Conservation (phyloP, 371 early-diverging fungal genomes). For the Smittium mucronatum region DNA sequence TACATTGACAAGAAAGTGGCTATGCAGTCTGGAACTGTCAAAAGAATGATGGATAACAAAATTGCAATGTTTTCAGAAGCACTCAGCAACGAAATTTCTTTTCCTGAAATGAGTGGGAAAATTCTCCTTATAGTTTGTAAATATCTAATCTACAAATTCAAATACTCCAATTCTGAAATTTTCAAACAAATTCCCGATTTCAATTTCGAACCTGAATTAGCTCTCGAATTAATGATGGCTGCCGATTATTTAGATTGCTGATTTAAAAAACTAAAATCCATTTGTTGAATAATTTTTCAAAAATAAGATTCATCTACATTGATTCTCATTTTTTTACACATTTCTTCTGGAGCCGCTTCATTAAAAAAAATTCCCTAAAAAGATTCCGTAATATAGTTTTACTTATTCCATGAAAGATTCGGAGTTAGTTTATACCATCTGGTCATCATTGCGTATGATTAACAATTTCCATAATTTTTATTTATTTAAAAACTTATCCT, state of each 20-base stretch:
- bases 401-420: no score
- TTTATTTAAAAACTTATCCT: no score
- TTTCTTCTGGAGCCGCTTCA: no score
- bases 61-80: slow-evolving; percentile 75
- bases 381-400: no score
- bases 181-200: slow-evolving; percentile 78
- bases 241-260: slow-evolving; percentile 89
- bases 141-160: slow-evolving; percentile 72
- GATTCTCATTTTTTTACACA: no score
- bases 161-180: slow-evolving; percentile 41
- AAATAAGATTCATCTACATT: no score
- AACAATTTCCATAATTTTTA: no score
- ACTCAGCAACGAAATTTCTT: slow-evolving; percentile 65
- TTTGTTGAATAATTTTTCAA: no score
- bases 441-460: no score
- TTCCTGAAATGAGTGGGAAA: slow-evolving; percentile 72
- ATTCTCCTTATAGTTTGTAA: slow-evolving; percentile 85
- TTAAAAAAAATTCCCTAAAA: no score
- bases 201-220: slow-evolving; percentile 72
- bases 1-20: slow-evolving; percentile 78
- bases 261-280: no score
- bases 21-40: slow-evolving; percentile 79
- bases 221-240: slow-evolving; percentile 87
- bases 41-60: slow-evolving; percentile 78
- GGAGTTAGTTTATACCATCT: no score